These are phyloP conservation scores for Thraustochytrium striatum DNA, from an alignment of 352 stramenopile genomes.

Conservation along the genomic window DNA sequence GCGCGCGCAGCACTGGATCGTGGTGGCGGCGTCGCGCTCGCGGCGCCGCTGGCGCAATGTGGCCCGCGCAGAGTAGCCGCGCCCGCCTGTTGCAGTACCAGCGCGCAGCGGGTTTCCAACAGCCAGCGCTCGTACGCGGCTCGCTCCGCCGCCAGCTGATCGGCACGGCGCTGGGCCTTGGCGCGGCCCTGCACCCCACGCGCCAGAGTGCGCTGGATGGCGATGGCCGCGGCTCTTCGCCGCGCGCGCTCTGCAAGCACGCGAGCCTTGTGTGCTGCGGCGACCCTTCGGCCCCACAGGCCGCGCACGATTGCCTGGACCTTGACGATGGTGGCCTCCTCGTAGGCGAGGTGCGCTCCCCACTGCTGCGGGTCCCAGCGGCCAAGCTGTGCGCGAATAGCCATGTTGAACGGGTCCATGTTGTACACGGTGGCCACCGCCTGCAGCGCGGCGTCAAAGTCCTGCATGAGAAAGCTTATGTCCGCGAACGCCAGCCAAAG, in stretches of 20 bases:
- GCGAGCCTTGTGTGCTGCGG: not conserved
- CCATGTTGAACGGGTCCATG: constrained; percentile 18
- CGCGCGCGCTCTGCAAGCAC: constrained; percentile 11
- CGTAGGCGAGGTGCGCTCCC: constrained; percentile 26
- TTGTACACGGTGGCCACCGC: constrained; percentile 26
- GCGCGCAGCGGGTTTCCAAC: not conserved
- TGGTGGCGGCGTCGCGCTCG: not conserved
- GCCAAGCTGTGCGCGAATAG: not conserved
- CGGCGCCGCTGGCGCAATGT: not conserved
- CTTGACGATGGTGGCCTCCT: constrained; percentile 34
- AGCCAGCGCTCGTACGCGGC: constrained; percentile 32
- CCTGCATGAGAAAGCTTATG: constrained; percentile 13
- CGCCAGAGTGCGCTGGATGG: constrained; percentile 26
- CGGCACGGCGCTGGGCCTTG: not conserved
- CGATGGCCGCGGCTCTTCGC: not conserved
- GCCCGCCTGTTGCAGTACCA: not conserved
- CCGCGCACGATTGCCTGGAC: constrained; percentile 22
- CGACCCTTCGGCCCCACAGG: not conserved
- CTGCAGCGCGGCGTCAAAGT: constrained; percentile 1
- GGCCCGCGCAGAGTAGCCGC: not conserved
- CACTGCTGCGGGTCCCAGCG: constrained; percentile 13
- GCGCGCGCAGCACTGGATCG: constrained; percentile 3
- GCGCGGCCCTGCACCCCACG: constrained; percentile 23
- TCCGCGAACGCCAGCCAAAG: constrained; percentile 34
- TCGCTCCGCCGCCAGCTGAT: constrained; percentile 14